These are phyloP conservation scores for Tympanopsis confertula DNA, from an alignment of 2,329 filamentous ascomycete species.

Conservation along the genomic window DNA sequence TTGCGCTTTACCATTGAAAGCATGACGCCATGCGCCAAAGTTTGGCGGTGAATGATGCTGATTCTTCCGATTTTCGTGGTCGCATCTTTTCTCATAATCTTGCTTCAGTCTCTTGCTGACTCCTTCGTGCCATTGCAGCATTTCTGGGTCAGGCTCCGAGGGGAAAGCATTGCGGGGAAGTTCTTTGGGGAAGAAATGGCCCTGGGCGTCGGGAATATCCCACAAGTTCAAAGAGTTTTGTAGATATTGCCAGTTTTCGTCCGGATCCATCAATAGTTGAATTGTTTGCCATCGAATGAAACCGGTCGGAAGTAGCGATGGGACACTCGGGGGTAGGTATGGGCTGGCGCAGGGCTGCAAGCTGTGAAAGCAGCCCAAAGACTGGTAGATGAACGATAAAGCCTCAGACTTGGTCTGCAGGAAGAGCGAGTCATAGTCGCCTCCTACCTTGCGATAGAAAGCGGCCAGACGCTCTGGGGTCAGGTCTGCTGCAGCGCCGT, in stretches of 20 bases:
- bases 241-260: conserved; percentile 47
- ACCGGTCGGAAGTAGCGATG: conserved; percentile 46
- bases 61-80: too few species aligned
- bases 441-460: conserved; percentile 34
- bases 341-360: conserved; percentile 42
- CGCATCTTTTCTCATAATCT: conserved; percentile 22
- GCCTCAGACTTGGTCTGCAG: conserved; percentile 44
- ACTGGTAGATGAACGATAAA: conserved; percentile 55
- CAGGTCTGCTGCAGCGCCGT: conserved; percentile 3
- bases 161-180: conserved; percentile 35
- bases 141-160: conserved; percentile 42
- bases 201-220: conserved; percentile 38
- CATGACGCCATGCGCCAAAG: too few species aligned
- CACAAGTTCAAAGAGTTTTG: conserved; percentile 44
- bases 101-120: conserved; percentile 40
- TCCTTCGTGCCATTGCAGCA: conserved; percentile 50
- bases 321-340: conserved; percentile 44
- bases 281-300: conserved; percentile 60
- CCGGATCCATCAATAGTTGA: conserved; percentile 48
- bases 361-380: conserved; percentile 51
- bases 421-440: conserved; percentile 41
- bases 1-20: too few species aligned
- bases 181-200: background rate
- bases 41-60: too few species aligned
- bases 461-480: conserved; percentile 30